Conservation (phyloP, 2,329 filamentous ascomycete species). For the Paecilomyces dactylethromorphus region DNA sequence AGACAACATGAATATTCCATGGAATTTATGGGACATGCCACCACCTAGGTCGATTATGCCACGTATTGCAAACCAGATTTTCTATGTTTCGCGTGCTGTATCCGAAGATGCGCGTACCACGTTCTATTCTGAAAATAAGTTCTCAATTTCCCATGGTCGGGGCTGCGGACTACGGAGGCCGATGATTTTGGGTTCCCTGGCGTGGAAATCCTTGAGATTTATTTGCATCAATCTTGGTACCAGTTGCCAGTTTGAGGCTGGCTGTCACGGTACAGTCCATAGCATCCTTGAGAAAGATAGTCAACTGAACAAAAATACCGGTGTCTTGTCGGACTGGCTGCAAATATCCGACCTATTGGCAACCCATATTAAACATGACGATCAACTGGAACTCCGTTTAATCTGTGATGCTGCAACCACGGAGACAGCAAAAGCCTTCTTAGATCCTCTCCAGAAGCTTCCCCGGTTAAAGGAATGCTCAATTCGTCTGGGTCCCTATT, state of each 20-base stretch:
- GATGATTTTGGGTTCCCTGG: background rate
- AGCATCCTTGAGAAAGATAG: background rate
- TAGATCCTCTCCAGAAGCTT: background rate
- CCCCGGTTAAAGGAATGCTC: background rate
- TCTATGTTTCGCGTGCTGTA: background rate
- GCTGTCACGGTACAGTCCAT: background rate
- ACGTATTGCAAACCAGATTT: background rate
- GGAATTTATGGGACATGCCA: too few species aligned
- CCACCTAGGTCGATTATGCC: too few species aligned
- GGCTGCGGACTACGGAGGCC: background rate
- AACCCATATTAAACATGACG: background rate
- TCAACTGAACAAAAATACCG: background rate
- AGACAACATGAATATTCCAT: too few species aligned
- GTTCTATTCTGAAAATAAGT: background rate
- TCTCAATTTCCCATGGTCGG: background rate
- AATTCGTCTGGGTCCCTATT: background rate
- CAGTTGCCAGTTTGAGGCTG: background rate
- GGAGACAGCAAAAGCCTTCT: background rate
- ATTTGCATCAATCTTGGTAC: background rate
- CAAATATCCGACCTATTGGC: background rate
- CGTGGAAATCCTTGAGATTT: background rate
- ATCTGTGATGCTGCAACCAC: background rate
- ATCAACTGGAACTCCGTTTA: background rate
- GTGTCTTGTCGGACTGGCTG: background rate
- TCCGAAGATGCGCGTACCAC: background rate